Conservation (phyloP, 495 filamentous ascomycete genomes). For the Xylaria cubensis region DNA sequence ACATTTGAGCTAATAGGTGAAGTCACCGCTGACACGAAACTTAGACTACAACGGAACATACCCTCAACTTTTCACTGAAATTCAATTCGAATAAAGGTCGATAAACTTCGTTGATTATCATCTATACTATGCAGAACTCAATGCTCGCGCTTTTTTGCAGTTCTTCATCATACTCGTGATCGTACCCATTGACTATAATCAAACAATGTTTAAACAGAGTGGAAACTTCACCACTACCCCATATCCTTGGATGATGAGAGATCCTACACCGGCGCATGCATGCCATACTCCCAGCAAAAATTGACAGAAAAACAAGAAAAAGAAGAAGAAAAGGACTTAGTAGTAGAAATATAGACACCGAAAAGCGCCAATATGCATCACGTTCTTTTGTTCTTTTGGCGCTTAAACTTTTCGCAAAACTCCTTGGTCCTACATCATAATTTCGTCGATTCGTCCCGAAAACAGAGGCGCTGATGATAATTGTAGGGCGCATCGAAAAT, state of each 20-base stretch:
- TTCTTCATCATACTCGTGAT: neutral
- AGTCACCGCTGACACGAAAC: neutral
- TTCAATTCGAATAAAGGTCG: neutral
- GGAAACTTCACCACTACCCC: neutral
- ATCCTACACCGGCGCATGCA: neutral
- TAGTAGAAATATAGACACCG: neutral
- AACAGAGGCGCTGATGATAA: neutral
- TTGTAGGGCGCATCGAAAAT: neutral
- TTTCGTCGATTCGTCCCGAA: conserved; percentile 16
- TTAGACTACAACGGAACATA: neutral
- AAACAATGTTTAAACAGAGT: conserved; percentile 5
- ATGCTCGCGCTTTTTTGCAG: neutral
- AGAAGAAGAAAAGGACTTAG: neutral
- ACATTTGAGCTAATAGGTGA: neutral
- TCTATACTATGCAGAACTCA: conserved; percentile 3
- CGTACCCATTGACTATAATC: neutral
- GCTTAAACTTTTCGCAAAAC: conserved; percentile 5
- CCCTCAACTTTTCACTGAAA: neutral
- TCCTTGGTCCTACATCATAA: neutral
- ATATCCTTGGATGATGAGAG: neutral
- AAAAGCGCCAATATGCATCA: conserved; percentile 6
- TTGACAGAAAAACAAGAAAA: neutral
- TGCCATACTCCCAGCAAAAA: neutral
- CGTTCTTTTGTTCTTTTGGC: conserved; percentile 11
- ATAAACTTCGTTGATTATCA: neutral